These are phyloP conservation scores for Pestalotiopsis fici DNA, from an alignment of 2,329 filamentous ascomycete species.

Conservation along the genomic window DNA sequence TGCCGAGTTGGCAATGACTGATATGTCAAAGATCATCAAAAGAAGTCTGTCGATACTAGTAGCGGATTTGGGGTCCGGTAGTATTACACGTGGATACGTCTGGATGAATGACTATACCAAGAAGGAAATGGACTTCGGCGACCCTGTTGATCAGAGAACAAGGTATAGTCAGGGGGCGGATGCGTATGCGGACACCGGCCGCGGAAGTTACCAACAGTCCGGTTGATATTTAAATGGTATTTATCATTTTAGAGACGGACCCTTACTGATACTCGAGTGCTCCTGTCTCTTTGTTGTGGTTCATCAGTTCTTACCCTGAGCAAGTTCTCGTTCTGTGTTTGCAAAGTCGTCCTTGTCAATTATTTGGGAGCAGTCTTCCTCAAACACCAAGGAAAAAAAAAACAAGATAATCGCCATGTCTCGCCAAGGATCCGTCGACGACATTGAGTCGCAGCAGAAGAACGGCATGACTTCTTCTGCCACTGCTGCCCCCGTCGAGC, in stretches of 20 bases:
- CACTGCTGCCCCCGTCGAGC: slow-evolving; percentile 15
- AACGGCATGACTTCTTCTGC: slow-evolving; percentile 3
- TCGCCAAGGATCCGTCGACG: slow-evolving; percentile 18
- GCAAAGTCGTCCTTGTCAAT: background rate
- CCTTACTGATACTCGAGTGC: background rate
- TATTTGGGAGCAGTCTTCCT: background rate
- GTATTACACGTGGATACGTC: background rate
- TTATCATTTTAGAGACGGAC: background rate
- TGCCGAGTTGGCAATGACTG: background rate
- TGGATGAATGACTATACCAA: background rate
- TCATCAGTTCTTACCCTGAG: background rate
- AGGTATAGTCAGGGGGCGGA: background rate
- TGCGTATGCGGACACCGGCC: background rate
- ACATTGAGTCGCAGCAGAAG: slow-evolving; percentile 20
- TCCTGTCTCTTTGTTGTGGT: background rate
- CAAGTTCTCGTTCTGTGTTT: background rate
- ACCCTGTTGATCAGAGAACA: slow-evolving; percentile 1
- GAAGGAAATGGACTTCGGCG: background rate
- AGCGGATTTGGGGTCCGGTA: background rate
- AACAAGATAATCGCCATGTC: slow-evolving; percentile 13
- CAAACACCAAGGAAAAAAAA: background rate
- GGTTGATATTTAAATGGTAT: background rate
- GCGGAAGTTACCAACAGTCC: background rate
- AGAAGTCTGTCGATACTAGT: background rate
- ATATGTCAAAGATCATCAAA: background rate